Conservation (phyloP, 2,329 filamentous ascomycete genomes). For the Boeremia exigua region DNA sequence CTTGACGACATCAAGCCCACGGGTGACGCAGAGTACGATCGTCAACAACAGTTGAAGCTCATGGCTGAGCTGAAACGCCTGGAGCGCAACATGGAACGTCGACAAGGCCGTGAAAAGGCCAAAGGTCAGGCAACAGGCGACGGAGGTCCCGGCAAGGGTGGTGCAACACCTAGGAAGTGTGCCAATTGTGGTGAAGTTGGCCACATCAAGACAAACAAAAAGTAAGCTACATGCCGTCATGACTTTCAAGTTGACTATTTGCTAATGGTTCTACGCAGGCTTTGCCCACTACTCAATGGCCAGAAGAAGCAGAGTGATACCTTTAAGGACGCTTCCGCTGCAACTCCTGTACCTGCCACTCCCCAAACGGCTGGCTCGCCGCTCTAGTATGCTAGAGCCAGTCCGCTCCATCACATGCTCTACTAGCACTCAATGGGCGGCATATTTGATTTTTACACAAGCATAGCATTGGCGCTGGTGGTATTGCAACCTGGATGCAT, state of each 20-base stretch:
- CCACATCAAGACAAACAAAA: constrained; percentile 99
- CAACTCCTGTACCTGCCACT: constrained; percentile 27
- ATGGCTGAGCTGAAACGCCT: constrained; percentile 81
- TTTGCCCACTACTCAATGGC: constrained; percentile 49
- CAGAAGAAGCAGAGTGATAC: constrained; percentile 48
- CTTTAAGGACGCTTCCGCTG: constrained; percentile 43
- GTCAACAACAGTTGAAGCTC: constrained; percentile 66
- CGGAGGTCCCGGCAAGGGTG: constrained; percentile 53
- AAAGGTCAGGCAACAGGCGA: constrained; percentile 63
- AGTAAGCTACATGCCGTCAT: constrained; percentile 59
- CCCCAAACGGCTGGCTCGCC: constrained; percentile 19
- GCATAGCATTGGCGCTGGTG: constrained; percentile 33
- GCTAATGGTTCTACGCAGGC: constrained; percentile 35
- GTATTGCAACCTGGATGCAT: not conserved
- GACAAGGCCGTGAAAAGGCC: constrained; percentile 87
- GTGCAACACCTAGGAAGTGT: constrained; percentile 78
- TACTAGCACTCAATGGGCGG: not conserved
- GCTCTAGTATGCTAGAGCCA: constrained; percentile 1
- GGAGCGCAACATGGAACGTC: constrained; percentile 87
- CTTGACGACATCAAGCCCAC: constrained; percentile 69
- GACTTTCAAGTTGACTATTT: not conserved
- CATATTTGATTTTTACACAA: constrained; percentile 6
- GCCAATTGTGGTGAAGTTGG: constrained; percentile 96
- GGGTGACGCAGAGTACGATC: constrained; percentile 70
- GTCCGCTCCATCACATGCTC: not conserved